Conservation (phyloP, 2,329 filamentous ascomycete genomes). For the Chrysoporthe puriensis region DNA sequence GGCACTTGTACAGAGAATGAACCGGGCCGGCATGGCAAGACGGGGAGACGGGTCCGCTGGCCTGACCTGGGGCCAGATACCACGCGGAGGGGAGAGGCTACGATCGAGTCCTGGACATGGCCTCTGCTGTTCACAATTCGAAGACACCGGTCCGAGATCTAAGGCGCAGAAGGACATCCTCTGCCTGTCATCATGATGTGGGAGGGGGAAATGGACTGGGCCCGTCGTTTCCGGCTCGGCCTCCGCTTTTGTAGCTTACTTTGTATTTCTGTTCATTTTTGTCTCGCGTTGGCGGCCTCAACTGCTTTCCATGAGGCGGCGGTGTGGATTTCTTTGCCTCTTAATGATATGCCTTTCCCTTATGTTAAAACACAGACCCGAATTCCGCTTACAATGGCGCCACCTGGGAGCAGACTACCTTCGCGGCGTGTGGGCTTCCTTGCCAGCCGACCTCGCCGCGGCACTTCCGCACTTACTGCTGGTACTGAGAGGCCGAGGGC, state of each 20-base stretch:
- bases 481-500: too few species aligned
- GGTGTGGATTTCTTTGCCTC: neutral
- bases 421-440: neutral
- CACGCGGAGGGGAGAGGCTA: neutral
- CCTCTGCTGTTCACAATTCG: neutral
- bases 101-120: neutral
- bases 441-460: too few species aligned
- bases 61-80: neutral
- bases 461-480: too few species aligned
- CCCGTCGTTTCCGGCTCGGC: neutral
- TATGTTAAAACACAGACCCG: neutral
- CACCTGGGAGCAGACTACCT: neutral
- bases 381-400: neutral
- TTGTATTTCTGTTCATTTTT: conserved; percentile 1
- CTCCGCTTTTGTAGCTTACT: neutral
- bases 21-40: neutral
- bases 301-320: neutral
- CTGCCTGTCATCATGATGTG: neutral
- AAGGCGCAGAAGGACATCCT: neutral
- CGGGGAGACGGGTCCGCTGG: neutral
- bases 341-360: conserved; percentile 11
- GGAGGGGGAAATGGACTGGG: neutral
- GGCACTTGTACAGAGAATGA: neutral
- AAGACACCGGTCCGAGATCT: neutral
- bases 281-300: neutral